Evolutionary conservation across 306 rosid species (phyloP).

Genomic region (Arachis stenosperma): DNA sequence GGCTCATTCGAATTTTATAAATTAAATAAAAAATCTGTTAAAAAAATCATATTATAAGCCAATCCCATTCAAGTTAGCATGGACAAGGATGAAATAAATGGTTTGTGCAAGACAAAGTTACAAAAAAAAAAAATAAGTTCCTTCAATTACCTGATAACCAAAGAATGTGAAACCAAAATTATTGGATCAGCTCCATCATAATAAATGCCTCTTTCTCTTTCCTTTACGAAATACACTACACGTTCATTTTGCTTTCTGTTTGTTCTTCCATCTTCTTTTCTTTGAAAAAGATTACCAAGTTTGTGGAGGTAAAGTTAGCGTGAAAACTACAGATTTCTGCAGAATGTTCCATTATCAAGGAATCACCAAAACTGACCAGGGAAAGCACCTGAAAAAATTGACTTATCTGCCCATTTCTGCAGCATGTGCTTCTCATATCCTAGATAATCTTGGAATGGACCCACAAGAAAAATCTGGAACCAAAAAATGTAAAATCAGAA

Average conservation of each 20-base stretch:
- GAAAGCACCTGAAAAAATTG: slow-evolving; percentile 38
- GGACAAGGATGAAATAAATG: slow-evolving; percentile 32
- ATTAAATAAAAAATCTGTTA: too few relatives aligned
- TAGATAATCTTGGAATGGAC: slow-evolving; percentile 37
- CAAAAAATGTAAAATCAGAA: slow-evolving; percentile 54
- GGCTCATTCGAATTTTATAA: too few relatives aligned
- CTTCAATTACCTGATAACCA: slow-evolving; percentile 27
- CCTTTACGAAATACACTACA: slow-evolving; percentile 11
- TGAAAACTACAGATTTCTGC: slow-evolving; percentile 35
- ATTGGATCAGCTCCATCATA: slow-evolving; percentile 33
- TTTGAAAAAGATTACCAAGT: slow-evolving; percentile 17
- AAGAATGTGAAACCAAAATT: slow-evolving; percentile 35
- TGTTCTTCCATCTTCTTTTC: slow-evolving; percentile 23
- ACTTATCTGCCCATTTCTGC: slow-evolving; percentile 36
- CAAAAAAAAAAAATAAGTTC: slow-evolving; percentile 18
- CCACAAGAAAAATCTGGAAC: slow-evolving; percentile 42
- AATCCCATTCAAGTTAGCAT: slow-evolving; percentile 1
- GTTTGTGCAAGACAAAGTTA: slow-evolving; percentile 20
- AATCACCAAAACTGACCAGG: slow-evolving; percentile 39
- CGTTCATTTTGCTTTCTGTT: slow-evolving; percentile 4
- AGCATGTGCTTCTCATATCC: slow-evolving; percentile 36
- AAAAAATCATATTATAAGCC: too few relatives aligned
- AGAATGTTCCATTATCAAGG: slow-evolving; percentile 34
- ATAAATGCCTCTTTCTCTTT: slow-evolving; percentile 15
- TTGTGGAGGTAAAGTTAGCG: slow-evolving; percentile 38